Conservation (phyloP, 805 yeast species). For the Metschnikowia cubensis region DNA sequence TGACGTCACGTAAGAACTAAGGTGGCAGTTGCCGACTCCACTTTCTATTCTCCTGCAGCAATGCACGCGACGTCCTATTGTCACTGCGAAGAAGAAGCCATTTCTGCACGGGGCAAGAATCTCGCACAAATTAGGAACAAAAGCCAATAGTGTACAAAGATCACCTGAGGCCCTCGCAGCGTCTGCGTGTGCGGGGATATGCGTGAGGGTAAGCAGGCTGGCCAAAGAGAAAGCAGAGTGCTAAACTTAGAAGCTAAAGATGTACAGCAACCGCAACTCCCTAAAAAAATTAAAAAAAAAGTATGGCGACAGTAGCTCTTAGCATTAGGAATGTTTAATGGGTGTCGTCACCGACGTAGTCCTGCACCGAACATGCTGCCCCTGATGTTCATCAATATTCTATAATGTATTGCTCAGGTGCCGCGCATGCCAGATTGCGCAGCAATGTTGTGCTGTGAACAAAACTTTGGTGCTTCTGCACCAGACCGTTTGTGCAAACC, state of each 20-base stretch:
- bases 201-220: not conserved
- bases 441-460: not conserved
- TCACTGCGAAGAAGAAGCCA: not conserved
- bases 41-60: not conserved
- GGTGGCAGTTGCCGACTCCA: not conserved
- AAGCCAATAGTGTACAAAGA: not conserved
- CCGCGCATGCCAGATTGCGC: slow-evolving; percentile 4
- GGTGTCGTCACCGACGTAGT: not conserved
- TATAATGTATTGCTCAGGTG: not conserved
- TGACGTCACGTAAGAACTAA: not conserved
- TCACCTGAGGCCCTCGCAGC: no score
- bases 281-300: no score
- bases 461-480: not conserved
- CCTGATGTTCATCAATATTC: not conserved
- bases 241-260: no score
- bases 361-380: not conserved
- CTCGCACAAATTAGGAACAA: not conserved
- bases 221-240: not conserved
- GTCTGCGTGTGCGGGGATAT: no score
- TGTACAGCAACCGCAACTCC: no score
- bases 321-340: not conserved
- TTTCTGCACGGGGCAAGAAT: not conserved
- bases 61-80: not conserved
- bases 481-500: not conserved
- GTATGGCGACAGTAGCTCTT: no score